Evolutionary conservation across 805 yeast species (phyloP).

Genomic region (Peterozyma xylosa): DNA sequence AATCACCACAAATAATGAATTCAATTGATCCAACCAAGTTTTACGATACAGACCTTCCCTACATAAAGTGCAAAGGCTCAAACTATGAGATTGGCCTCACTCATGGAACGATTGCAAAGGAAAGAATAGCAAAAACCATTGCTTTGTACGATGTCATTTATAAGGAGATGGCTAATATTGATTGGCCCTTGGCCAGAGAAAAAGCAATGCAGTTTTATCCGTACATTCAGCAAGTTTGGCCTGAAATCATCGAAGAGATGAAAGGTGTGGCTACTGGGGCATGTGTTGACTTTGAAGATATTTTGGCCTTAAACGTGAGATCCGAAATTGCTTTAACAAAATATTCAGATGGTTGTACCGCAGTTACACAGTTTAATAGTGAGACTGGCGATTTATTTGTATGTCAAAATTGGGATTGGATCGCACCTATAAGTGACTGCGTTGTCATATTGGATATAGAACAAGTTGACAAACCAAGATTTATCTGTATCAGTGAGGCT

Average conservation of each 20-base stretch:
- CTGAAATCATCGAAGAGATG: slow-evolving; percentile 26
- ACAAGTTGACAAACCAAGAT: slow-evolving; percentile 16
- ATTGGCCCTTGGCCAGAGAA: slow-evolving; percentile 23
- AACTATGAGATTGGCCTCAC: slow-evolving; percentile 23
- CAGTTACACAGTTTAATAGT: slow-evolving; percentile 18
- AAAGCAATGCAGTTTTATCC: slow-evolving; percentile 21
- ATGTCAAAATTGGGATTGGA: slow-evolving; percentile 39
- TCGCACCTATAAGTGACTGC: slow-evolving; percentile 16
- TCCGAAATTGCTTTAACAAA: slow-evolving; percentile 29
- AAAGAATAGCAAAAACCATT: slow-evolving; percentile 20
- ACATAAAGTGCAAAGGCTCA: slow-evolving; percentile 15
- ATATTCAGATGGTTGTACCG: slow-evolving; percentile 30
- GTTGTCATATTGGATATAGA: slow-evolving; percentile 19
- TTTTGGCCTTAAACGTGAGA: slow-evolving; percentile 28
- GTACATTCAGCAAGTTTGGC: slow-evolving; percentile 17
- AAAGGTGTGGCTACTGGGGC: slow-evolving; percentile 31
- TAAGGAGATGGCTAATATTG: slow-evolving; percentile 14
- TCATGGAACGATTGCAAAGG: slow-evolving; percentile 26
- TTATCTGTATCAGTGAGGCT: slow-evolving; percentile 24
- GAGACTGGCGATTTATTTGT: slow-evolving; percentile 15
- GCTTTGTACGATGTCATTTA: slow-evolving; percentile 21
- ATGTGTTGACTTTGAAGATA: slow-evolving; percentile 21
- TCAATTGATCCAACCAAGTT: slow-evolving; percentile 12
- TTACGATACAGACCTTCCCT: slow-evolving; percentile 20
- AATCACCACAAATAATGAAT: too few species aligned